Conservation (phyloP, 2,329 filamentous ascomycete genomes). For the Nothophaeocryptopus gaeumannii region DNA sequence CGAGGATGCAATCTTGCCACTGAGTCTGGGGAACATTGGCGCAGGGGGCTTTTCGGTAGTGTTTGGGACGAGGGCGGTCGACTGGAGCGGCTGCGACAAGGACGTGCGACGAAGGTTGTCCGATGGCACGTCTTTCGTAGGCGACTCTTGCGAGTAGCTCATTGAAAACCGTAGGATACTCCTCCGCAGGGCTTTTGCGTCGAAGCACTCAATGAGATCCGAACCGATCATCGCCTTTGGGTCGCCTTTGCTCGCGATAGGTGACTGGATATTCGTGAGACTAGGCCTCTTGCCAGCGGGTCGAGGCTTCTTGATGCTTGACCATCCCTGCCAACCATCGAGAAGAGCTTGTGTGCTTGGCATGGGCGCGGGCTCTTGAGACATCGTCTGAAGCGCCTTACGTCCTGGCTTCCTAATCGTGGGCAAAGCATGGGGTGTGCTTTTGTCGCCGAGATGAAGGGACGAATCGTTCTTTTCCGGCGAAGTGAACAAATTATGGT, state of each 20-base stretch:
- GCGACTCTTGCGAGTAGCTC: conserved; percentile 18
- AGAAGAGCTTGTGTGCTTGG: conserved; percentile 48
- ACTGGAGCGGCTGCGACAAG: conserved; percentile 2
- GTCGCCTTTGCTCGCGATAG: conserved; percentile 13
- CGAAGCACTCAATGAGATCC: conserved; percentile 1
- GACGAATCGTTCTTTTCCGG: conserved; percentile 24
- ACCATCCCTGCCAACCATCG: conserved; percentile 41
- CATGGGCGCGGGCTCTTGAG: conserved; percentile 23
- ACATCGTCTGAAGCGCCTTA: conserved; percentile 20
- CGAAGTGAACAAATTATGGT: conserved; percentile 30
- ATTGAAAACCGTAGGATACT: conserved; percentile 28
- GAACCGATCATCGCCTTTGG: conserved; percentile 1
- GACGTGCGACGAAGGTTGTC: not conserved
- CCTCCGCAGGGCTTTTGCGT: conserved; percentile 12
- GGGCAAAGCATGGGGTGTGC: conserved; percentile 34
- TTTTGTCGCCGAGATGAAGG: conserved; percentile 12
- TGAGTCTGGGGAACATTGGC: conserved; percentile 3
- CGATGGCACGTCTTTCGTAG: not conserved
- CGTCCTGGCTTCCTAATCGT: conserved; percentile 29
- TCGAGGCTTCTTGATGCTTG: conserved; percentile 41
- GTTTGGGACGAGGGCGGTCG: conserved; percentile 3
- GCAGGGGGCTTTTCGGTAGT: not conserved
- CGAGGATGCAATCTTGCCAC: conserved; percentile 14
- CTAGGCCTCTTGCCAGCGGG: conserved; percentile 10
- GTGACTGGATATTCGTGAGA: conserved; percentile 10